Percentiles rank a stretch among this genome's conserved stretches.
Evolutionary conservation across 2,329 filamentous ascomycete species (phyloP).

Genomic region (Fusarium concolor): DNA sequence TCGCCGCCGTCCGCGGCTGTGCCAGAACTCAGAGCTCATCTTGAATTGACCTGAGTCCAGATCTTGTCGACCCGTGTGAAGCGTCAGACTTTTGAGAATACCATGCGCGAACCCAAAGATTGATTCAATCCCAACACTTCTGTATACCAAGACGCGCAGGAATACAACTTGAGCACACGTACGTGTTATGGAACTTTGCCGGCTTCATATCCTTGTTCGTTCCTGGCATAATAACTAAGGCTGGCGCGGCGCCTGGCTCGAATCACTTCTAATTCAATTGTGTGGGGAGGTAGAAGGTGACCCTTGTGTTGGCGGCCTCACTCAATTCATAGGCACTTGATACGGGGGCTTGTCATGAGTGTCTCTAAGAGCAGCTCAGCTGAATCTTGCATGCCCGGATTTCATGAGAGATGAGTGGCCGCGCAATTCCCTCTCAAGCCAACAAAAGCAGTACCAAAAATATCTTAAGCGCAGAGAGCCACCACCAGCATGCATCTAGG

Average conservation of each 20-base stretch:
- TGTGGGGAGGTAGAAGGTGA: constrained; percentile 3
- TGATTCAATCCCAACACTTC: constrained; percentile 17
- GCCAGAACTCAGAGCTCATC: constrained; percentile 32
- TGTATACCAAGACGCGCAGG: constrained; percentile 22
- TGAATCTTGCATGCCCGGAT: too few relatives aligned
- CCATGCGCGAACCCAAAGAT: constrained; percentile 31
- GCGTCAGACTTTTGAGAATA: constrained; percentile 7
- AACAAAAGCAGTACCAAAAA: constrained; percentile 12
- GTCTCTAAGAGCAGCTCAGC: too few relatives aligned
- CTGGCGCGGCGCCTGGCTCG: constrained; percentile 20
- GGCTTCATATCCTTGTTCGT: constrained; percentile 27
- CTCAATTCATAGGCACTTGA: constrained; percentile 8
- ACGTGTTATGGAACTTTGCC: constrained; percentile 17
- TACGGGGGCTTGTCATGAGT: neutral
- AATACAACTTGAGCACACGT: neutral
- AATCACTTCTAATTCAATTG: constrained; percentile 20
- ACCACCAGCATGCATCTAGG: neutral
- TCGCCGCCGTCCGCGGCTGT: constrained; percentile 48
- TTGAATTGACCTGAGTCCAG: constrained; percentile 1
- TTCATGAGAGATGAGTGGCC: constrained; percentile 8
- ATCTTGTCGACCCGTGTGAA: constrained; percentile 21
- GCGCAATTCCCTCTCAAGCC: neutral
- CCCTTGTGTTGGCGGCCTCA: constrained; percentile 37
- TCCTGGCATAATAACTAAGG: constrained; percentile 27
- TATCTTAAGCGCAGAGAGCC: constrained; percentile 1